phyloP scores from a whole-genome alignment of 352 stramenopile species.

The Vaucheria bursata region DNA sequence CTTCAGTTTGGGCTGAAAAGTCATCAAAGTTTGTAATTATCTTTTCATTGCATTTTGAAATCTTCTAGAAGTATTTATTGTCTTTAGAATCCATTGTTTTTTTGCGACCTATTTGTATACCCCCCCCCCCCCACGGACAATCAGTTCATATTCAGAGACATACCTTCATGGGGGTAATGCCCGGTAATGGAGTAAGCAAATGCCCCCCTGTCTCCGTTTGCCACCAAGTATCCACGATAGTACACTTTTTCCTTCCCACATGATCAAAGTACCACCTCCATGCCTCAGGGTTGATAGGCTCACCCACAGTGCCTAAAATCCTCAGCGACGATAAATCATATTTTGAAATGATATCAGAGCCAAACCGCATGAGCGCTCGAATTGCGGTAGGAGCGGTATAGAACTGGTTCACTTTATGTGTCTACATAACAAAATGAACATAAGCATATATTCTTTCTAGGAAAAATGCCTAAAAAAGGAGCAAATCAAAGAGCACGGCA shows the following conservation, averaged over 20 bases:
- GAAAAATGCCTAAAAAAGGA: too few species aligned
- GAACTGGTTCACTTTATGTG: constrained; percentile 89
- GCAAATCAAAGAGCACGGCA: too few species aligned
- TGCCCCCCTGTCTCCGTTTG: constrained; percentile 91
- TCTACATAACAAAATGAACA: too few species aligned
- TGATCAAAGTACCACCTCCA: constrained; percentile 83
- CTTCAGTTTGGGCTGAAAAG: too few species aligned
- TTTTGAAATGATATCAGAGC: constrained; percentile 76
- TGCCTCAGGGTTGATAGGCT: constrained; percentile 96
- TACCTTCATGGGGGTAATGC: constrained; percentile 71
- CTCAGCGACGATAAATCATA: constrained; percentile 86
- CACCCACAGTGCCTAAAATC: constrained; percentile 90
- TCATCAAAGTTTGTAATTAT: too few species aligned
- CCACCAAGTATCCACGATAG: constrained; percentile 93
- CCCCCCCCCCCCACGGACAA: too few species aligned
- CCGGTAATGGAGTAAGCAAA: constrained; percentile 80
- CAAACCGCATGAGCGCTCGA: constrained; percentile 91
- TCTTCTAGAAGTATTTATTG: too few species aligned
- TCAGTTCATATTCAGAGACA: too few species aligned
- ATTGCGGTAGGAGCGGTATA: constrained; percentile 89
- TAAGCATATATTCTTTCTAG: too few species aligned
- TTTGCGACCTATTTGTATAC: too few species aligned
- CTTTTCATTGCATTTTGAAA: too few species aligned
- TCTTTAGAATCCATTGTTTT: too few species aligned
- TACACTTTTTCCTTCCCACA: constrained; percentile 64